A percentile compares a stretch with the other conserved stretches of the same genome.
These are phyloP conservation scores for Shiraia sp. DNA, from an alignment of 2,329 filamentous ascomycete species.

Conservation along the genomic window DNA sequence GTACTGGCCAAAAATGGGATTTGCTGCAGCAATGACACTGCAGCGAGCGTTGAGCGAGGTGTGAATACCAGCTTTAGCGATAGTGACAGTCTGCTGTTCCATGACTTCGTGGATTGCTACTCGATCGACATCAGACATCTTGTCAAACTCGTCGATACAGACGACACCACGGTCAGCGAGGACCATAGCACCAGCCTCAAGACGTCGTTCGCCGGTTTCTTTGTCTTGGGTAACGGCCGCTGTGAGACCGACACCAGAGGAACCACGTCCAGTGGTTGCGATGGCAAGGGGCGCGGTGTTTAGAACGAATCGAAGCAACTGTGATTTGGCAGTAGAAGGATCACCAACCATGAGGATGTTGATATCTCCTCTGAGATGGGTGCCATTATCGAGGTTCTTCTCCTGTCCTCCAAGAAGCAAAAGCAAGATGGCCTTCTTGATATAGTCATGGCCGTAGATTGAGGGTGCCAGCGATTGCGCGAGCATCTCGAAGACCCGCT, in stretches of 20 bases:
- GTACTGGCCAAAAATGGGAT: conserved; percentile 97
- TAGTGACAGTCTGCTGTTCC: conserved; percentile 99
- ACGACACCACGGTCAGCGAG: conserved; percentile 95
- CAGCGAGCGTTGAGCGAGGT: conserved; percentile 96
- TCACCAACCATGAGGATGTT: conserved; percentile 99
- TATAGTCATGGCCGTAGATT: conserved; percentile 95
- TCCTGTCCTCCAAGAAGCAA: conserved; percentile 96
- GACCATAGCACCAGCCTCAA: conserved; percentile 98
- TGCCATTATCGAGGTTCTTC: conserved; percentile 98
- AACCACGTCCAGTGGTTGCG: conserved; percentile 93
- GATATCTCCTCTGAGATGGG: conserved; percentile 96
- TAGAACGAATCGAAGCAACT: conserved; percentile 91
- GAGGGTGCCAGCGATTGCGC: conserved; percentile 94
- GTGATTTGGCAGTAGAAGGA: conserved; percentile 98
- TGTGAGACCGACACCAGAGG: conserved; percentile 95
- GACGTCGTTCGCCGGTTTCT: conserved; percentile 90
- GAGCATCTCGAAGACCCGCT: conserved; percentile 87
- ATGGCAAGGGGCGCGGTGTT: conserved; percentile 97
- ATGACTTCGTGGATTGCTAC: conserved; percentile 99
- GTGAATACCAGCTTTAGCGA: conserved; percentile 97
- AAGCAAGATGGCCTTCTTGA: conserved; percentile 95
- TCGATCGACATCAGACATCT: conserved; percentile 98
- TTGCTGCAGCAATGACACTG: conserved; percentile 93
- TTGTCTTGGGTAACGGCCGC: conserved; percentile 96
- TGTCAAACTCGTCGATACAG: conserved; percentile 99